phyloP scores from a whole-genome alignment of 371 early-diverging fungal species.

The Haplosporangium sp. region DNA sequence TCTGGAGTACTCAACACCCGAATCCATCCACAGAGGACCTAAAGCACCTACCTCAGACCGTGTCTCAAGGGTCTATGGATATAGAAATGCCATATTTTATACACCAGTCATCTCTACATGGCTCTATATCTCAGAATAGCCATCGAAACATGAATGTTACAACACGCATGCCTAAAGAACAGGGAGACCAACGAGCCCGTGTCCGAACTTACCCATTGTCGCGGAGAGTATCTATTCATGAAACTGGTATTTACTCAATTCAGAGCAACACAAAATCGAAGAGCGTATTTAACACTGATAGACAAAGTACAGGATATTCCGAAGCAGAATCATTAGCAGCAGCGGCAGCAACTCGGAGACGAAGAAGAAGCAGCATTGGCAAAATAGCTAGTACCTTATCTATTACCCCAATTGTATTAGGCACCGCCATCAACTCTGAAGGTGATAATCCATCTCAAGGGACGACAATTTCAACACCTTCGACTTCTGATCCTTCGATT shows the following conservation, averaged over 20 bases:
- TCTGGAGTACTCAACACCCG: conserved; percentile 10
- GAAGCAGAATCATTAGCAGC: conserved; percentile 5
- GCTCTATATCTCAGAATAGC: background rate
- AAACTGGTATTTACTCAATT: conserved; percentile 14
- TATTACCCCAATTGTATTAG: background rate
- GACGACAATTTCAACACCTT: background rate
- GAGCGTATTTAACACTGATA: background rate
- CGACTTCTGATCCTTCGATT: background rate
- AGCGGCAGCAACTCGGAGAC: conserved; percentile 13
- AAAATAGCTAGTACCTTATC: background rate
- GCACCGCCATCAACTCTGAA: background rate
- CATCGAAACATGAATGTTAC: background rate
- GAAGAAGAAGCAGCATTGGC: conserved; percentile 23
- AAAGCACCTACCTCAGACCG: background rate
- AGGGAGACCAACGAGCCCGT: background rate
- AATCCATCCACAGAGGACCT: background rate
- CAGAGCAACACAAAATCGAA: conserved; percentile 7
- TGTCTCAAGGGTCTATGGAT: background rate
- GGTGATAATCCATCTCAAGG: background rate
- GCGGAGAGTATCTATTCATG: conserved; percentile 35
- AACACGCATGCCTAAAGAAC: background rate
- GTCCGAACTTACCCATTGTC: conserved; percentile 24
- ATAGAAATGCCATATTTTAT: background rate
- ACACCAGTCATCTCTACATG: background rate
- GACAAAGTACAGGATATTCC: background rate